Evolutionary conservation across 2,329 filamentous ascomycete genomes (phyloP), one percentile per base, ranked within the genome.

Genomic region (Talaromyces sp.): DNA sequence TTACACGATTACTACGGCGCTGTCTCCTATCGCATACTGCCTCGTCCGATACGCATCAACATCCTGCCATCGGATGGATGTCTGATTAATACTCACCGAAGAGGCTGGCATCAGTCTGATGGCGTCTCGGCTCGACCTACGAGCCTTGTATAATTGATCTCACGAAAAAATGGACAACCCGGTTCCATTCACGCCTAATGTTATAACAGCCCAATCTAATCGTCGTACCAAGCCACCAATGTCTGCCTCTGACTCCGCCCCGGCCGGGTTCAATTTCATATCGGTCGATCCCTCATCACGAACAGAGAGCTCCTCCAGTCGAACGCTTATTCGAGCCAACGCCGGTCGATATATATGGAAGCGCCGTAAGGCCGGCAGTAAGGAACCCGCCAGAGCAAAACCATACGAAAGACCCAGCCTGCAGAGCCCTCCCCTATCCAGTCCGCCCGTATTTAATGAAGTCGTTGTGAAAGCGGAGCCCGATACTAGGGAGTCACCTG

Each of bases 291-390:
- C 66, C 19, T 67, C 66, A 14, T 63, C 63, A 13, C 59, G 35
- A 31, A 56, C 60, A 33, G 66, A 67, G 19, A 66, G 60, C n/a
- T 58, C 64, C 9, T 61, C 63, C 13, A 67, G 66, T 39, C 69
- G 70, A 47, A 66, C 69, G 16, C 63, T 72, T 24, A 70, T 72
- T 27, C 70, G 71, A 22, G 71, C 71, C 9, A 72, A 72, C 62
- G 71, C 71, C 43, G 70, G 70, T 33, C 70, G 70, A 31, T 71
- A 69, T 60, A 70, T 70, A 48, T 72, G 71, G 71, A 70, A 70
- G 33, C 71, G 68, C 50, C 66, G 66, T 8, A 65, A 67, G 45
- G 60, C 63, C 10, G 48, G 62, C n/a, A 37, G 58, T 27, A 62
- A 62, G 11, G 65, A 62, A 41, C 45, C 27, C n/a, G 19, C 37